Evolutionary conservation across 306 rosid species (phyloP).

Genomic region (Acacia melanoxylon): DNA sequence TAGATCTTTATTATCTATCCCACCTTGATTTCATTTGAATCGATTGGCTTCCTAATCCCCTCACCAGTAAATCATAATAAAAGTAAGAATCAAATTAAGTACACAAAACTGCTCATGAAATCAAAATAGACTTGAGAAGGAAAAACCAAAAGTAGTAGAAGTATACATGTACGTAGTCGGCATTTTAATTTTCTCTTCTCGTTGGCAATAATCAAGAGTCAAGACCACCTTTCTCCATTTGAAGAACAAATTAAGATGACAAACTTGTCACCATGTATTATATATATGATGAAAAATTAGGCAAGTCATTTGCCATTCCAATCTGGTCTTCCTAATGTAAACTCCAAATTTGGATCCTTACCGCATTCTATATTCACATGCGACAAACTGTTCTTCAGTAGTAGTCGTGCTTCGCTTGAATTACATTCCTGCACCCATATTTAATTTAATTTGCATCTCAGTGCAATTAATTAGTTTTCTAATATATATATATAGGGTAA

Average conservation of each 20-base stretch:
- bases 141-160: slow-evolving; percentile 5
- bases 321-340: slow-evolving; percentile 91
- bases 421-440: slow-evolving; percentile 60
- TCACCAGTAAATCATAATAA: slow-evolving; percentile 1
- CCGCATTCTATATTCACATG: slow-evolving; percentile 58
- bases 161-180: neutral
- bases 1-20: neutral
- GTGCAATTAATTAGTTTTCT: neutral
- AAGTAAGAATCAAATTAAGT: neutral
- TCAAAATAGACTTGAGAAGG: slow-evolving; percentile 8
- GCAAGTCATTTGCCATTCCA: slow-evolving; percentile 75
- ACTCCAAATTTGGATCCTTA: slow-evolving; percentile 85
- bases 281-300: slow-evolving; percentile 21
- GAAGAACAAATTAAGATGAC: neutral
- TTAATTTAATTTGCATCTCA: neutral
- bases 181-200: slow-evolving; percentile 5
- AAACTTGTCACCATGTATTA: neutral
- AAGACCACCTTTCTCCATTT: neutral
- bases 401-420: slow-evolving; percentile 42
- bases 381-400: slow-evolving; percentile 43
- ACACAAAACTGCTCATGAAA: slow-evolving; percentile 44
- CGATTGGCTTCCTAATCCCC: neutral
- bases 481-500: neutral
- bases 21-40: neutral
- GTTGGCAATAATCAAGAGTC: slow-evolving; percentile 1